A percentile compares a stretch with the other conserved stretches of the same genome.
Evolutionary conservation across 1,284 basidiomycete genomes (phyloP).

Genomic region (Tremellales sp.): DNA sequence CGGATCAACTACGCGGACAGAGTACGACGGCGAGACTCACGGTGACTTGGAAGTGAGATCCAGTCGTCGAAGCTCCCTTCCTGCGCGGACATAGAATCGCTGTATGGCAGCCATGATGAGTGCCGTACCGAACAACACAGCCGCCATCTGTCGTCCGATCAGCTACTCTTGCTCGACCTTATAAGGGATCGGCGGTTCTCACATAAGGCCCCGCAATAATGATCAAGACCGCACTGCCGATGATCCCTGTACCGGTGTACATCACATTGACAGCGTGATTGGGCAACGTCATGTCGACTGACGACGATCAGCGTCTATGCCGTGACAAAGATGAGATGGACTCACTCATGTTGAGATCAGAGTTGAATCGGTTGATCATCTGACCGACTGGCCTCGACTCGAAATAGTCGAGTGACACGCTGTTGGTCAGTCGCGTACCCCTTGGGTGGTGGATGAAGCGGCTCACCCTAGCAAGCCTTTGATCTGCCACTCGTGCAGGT

Average conservation of each 20-base stretch:
- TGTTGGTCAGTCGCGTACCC: background rate
- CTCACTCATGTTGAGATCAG: conserved; percentile 17
- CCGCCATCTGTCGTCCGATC: conserved; percentile 12
- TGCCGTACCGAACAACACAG: conserved; percentile 8
- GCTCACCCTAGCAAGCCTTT: conserved; percentile 11
- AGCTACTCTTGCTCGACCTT: background rate
- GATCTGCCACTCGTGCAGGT: conserved; percentile 14
- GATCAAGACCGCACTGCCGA: conserved; percentile 12
- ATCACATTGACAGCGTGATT: conserved; percentile 17
- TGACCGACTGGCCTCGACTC: conserved; percentile 9
- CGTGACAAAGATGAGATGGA: too few relatives aligned
- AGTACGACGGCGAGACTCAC: background rate
- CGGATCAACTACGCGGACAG: background rate
- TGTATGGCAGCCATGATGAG: conserved; percentile 11
- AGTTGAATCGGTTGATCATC: conserved; percentile 21
- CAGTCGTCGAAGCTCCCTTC: conserved; percentile 16
- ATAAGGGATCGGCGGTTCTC: background rate
- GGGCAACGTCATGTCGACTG: conserved; percentile 16
- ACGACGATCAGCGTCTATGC: background rate
- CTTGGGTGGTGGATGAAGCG: background rate
- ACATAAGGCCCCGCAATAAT: conserved; percentile 15
- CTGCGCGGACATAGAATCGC: conserved; percentile 20
- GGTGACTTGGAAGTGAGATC: conserved; percentile 18
- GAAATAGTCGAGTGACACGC: conserved; percentile 10
- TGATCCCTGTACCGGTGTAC: conserved; percentile 4